Evolutionary conservation across 352 stramenopile genomes (phyloP), one percentile per base, ranked within the genome.

Genomic region (Pythium coloratum): DNA sequence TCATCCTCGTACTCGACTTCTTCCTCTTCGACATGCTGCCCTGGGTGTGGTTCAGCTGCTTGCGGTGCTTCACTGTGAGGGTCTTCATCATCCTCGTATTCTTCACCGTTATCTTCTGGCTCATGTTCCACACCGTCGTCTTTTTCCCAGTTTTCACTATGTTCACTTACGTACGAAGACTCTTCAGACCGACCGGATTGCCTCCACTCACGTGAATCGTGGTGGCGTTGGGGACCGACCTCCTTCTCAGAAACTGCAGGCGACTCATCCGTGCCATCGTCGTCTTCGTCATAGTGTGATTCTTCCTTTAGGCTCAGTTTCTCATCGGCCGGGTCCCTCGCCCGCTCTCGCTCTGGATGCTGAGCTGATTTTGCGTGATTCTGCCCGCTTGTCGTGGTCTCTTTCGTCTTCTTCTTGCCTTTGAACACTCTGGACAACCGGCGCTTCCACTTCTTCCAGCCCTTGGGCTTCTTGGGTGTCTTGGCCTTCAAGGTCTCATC

Each of bases 381-480:
- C 51, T 24, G 3, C 1, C 28, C 51, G 18, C 28, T 57, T 34
- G 7, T 26, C 18, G 4, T 12, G 2, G 26, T 2, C 5, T 34
- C 24, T 24, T 61, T 61, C 7, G 32, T 12, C 56, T 60, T 64
- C 36, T 64, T 70, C 36, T 64, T 70, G 55, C 56, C 56, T n/a
- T 59, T 64, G 47, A 70, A 66, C 14, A 64, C 66, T 0, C 40
- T 44, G 0, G 66, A 72, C 16, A 72, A 26, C 6, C 55, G 59
- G 14, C 60, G 59, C 40, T 58, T 72, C 66, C 66, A 72, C 38
- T 72, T 72, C 36, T 68, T 67, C 66, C 66, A 72, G 24, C 66
- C 66, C 47, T 67, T 72, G 28, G 60, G 53, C 47, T 72, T 72
- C 8, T 14, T n/a, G 12, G 40, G 57, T 3, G 36, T 59, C 55